Evolutionary conservation across 768 basidiomycete genomes (phyloP).

Genomic region (Tephrocybe rancida): DNA sequence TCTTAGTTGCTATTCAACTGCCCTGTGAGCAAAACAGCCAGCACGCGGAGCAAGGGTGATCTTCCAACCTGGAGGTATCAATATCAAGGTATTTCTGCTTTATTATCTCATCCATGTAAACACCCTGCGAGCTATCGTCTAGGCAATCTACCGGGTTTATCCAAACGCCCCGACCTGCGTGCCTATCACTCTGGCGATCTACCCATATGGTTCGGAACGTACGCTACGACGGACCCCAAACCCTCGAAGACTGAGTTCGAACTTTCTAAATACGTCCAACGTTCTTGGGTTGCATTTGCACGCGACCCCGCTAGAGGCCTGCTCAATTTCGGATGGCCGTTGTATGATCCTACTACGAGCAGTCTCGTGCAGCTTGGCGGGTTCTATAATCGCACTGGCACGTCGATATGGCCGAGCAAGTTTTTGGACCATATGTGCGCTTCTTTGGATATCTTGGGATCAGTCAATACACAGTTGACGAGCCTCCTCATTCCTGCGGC

Average conservation of each 20-base stretch:
- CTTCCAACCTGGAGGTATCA: slow-evolving; percentile 20
- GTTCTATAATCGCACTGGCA: slow-evolving; percentile 13
- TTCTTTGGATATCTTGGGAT: not conserved
- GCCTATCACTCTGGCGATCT: slow-evolving; percentile 40
- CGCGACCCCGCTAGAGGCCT: slow-evolving; percentile 35
- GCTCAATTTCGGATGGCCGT: slow-evolving; percentile 22
- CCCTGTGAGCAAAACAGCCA: slow-evolving; percentile 5
- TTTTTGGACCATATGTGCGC: slow-evolving; percentile 13
- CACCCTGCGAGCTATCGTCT: not conserved
- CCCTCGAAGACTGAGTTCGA: slow-evolving; percentile 21
- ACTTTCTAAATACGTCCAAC: slow-evolving; percentile 35
- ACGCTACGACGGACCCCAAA: slow-evolving; percentile 8
- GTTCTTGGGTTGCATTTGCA: slow-evolving; percentile 42
- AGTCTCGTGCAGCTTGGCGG: slow-evolving; percentile 14
- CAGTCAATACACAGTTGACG: not conserved
- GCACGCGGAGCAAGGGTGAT: slow-evolving; percentile 3
- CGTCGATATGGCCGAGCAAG: not conserved
- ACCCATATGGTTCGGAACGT: slow-evolving; percentile 39
- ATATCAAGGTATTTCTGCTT: slow-evolving; percentile 20
- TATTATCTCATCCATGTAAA: slow-evolving; percentile 20
- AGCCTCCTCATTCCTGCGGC: not conserved
- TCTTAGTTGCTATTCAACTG: slow-evolving; percentile 16
- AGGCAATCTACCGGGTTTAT: slow-evolving; percentile 31
- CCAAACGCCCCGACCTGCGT: slow-evolving; percentile 32
- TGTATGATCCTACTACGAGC: slow-evolving; percentile 15